Evolutionary conservation across 805 yeast species (phyloP).

Genomic region (Osmozyma mogii): DNA sequence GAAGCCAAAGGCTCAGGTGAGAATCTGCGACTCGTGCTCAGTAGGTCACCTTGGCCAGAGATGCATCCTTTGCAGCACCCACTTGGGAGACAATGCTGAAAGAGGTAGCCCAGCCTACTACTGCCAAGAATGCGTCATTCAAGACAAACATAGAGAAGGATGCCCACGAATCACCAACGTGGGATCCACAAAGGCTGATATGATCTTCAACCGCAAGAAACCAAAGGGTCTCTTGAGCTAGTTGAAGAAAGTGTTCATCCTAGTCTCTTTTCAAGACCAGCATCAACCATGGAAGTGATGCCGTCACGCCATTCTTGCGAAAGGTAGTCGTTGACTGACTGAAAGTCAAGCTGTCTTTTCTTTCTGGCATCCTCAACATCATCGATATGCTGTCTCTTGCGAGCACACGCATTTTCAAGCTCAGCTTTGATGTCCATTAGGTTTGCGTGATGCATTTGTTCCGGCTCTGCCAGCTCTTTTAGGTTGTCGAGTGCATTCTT

Average conservation of each 20-base stretch:
- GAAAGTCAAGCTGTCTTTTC: conserved; percentile 33
- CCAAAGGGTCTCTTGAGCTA: conserved; percentile 1
- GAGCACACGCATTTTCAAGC: conserved; percentile 15
- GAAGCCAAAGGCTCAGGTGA: conserved; percentile 55
- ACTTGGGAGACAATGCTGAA: conserved; percentile 46
- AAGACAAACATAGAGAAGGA: conserved; percentile 83
- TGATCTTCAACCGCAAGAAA: conserved; percentile 50
- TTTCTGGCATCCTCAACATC: conserved; percentile 37
- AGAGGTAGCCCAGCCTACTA: conserved; percentile 51
- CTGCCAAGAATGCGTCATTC: conserved; percentile 74
- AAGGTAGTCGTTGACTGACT: conserved; percentile 38
- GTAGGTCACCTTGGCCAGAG: conserved; percentile 55
- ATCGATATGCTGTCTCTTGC: conserved; percentile 36
- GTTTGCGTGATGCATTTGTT: conserved; percentile 23
- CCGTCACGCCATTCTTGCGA: conserved; percentile 45
- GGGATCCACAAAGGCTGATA: conserved; percentile 68
- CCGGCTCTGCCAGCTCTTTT: conserved; percentile 29
- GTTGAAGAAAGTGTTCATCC: conserved; percentile 2
- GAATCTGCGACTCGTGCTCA: conserved; percentile 81
- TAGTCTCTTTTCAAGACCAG: conserved; percentile 20
- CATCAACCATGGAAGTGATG: conserved; percentile 29
- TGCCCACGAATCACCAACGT: conserved; percentile 80
- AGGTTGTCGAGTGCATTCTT: conserved; percentile 24
- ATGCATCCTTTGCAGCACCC: conserved; percentile 74
- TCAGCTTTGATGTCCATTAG: conserved; percentile 17